A percentile compares a stretch with the other conserved stretches of the same genome.
phyloP scores from a whole-genome alignment of 2,329 filamentous ascomycete species.

The Paracoccidioides brasiliensis region DNA sequence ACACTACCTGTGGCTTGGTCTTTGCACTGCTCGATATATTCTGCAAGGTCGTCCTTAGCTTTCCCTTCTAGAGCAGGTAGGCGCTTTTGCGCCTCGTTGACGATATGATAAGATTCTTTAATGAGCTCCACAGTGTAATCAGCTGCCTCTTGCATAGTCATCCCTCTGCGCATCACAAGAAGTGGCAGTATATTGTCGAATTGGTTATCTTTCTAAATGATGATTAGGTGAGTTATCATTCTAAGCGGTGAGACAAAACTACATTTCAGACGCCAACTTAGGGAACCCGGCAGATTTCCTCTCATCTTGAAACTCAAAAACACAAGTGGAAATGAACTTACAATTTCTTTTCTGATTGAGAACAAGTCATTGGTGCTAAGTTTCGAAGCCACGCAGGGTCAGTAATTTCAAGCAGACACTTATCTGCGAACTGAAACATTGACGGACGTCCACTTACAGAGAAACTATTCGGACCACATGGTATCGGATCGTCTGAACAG shows the following conservation, averaged over 20 bases:
- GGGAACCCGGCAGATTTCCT: too few relatives aligned
- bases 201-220: conserved; percentile 6
- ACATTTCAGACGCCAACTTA: too few relatives aligned
- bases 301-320: too few relatives aligned
- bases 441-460: conserved; percentile 1
- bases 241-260: too few relatives aligned
- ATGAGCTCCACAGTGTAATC: conserved; percentile 6
- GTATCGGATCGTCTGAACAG: conserved; percentile 5
- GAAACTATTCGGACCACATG: conserved; percentile 6
- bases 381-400: neutral
- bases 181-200: conserved; percentile 7
- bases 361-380: conserved; percentile 7
- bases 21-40: conserved; percentile 7
- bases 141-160: conserved; percentile 5
- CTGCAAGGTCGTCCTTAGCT: conserved; percentile 5
- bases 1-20: conserved; percentile 7
- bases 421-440: too few relatives aligned
- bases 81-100: conserved; percentile 2
- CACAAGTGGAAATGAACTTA: conserved; percentile 1
- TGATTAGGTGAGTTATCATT: neutral
- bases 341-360: conserved; percentile 8
- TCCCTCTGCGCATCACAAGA: conserved; percentile 4
- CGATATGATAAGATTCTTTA: conserved; percentile 5
- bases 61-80: conserved; percentile 6
- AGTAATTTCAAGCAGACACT: too few relatives aligned